Conservation (phyloP, 2,329 filamentous ascomycete genomes). For the Cadophora sp. region DNA sequence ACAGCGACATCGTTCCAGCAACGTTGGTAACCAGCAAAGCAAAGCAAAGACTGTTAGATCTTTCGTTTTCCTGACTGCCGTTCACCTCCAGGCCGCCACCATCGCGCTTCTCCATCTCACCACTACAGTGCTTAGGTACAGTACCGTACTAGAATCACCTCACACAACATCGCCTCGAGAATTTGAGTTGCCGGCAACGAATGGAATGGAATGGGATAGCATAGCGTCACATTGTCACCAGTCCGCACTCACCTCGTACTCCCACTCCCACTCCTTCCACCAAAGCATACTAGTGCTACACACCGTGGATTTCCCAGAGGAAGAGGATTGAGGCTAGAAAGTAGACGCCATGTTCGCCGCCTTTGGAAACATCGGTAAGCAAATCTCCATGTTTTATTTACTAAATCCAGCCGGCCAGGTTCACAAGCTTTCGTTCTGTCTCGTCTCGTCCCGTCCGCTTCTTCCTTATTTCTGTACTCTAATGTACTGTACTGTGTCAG, state of each 20-base stretch:
- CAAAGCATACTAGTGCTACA: not conserved
- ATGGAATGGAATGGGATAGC: not conserved
- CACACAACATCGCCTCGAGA: conserved; percentile 8
- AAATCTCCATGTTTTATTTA: not conserved
- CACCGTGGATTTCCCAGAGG: not conserved
- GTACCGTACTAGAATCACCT: not conserved
- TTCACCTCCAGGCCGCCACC: not conserved
- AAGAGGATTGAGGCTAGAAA: not conserved
- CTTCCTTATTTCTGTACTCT: not conserved
- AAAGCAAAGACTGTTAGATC: not conserved
- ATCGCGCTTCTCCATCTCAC: conserved; percentile 9
- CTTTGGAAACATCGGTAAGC: conserved; percentile 18
- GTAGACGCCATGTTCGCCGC: conserved; percentile 15
- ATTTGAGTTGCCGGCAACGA: not conserved
- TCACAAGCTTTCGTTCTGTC: not conserved
- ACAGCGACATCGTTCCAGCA: not conserved
- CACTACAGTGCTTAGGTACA: no score
- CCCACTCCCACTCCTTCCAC: not conserved
- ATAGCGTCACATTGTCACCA: not conserved
- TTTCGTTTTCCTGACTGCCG: not conserved
- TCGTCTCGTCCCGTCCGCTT: not conserved
- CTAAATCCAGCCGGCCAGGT: not conserved
- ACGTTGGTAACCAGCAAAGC: not conserved
- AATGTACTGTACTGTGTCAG: not conserved
- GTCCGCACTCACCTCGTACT: conserved; percentile 5